A percentile compares a stretch with the other conserved stretches of the same genome.
phyloP scores from a whole-genome alignment of 2,329 filamentous ascomycete genomes.

The Scedosporium minutisporum region DNA sequence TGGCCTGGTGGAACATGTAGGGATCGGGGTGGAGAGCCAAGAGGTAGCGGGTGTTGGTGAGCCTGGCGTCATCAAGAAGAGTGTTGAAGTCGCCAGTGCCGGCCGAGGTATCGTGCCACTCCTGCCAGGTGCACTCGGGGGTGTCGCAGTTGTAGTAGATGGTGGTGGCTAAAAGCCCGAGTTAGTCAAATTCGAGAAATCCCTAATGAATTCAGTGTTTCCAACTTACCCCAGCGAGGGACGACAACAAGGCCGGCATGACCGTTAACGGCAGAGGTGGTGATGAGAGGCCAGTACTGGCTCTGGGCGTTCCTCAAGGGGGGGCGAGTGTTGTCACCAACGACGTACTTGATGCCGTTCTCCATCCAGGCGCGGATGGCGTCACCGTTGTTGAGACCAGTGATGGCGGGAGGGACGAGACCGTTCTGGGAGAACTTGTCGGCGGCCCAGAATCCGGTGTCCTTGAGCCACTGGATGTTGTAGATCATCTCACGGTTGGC shows the following conservation, averaged over 20 bases:
- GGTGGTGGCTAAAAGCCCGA: conserved; percentile 32
- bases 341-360: conserved; percentile 48
- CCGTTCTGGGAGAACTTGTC: conserved; percentile 40
- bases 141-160: conserved; percentile 58
- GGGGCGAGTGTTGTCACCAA: conserved; percentile 55
- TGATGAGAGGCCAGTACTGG: conserved; percentile 45
- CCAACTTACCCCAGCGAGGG: conserved; percentile 36
- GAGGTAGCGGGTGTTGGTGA: conserved; percentile 45
- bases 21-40: conserved; percentile 44
- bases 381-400: conserved; percentile 55
- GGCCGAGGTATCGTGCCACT: conserved; percentile 51
- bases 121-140: conserved; percentile 43
- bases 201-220: not conserved
- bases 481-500: conserved; percentile 47
- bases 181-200: not conserved
- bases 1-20: conserved; percentile 57
- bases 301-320: conserved; percentile 41
- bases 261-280: conserved; percentile 39
- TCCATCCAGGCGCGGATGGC: conserved; percentile 49
- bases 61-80: conserved; percentile 39
- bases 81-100: conserved; percentile 42
- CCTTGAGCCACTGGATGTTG: conserved; percentile 49
- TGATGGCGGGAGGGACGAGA: conserved; percentile 54
- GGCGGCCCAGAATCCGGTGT: conserved; percentile 37
- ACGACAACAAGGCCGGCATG: conserved; percentile 46